A percentile compares a stretch with the other conserved stretches of the same genome.
These are phyloP conservation scores for Nigrospora sphaerica DNA, from an alignment of 2,329 filamentous ascomycete species.

Conservation along the genomic window DNA sequence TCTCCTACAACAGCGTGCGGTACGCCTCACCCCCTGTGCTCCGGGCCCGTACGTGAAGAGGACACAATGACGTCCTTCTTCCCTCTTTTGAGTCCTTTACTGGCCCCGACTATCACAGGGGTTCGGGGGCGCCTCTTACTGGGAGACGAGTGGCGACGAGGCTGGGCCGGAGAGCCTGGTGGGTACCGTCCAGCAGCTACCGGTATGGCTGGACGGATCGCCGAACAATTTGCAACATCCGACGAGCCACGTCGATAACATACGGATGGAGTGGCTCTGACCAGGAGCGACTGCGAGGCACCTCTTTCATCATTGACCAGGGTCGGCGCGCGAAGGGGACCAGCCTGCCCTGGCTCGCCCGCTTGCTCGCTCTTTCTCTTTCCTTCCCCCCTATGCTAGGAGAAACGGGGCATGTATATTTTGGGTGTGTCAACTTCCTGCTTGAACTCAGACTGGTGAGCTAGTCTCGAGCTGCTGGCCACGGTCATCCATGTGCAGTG, in stretches of 20 bases:
- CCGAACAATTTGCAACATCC: slow-evolving; percentile 50
- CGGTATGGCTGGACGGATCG: slow-evolving; percentile 42
- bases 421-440: not conserved
- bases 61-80: no score
- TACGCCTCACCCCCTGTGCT: slow-evolving; percentile 31
- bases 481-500: not conserved
- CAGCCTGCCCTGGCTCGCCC: no score
- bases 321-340: not conserved
- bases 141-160: slow-evolving; percentile 69
- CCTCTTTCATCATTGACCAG: not conserved
- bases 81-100: no score
- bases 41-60: no score
- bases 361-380: not conserved
- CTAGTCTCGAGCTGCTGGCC: not conserved
- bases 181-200: slow-evolving; percentile 34
- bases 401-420: not conserved
- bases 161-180: slow-evolving; percentile 50
- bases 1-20: slow-evolving; percentile 61
- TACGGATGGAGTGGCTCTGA: slow-evolving; percentile 30
- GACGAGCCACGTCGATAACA: slow-evolving; percentile 50
- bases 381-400: not conserved
- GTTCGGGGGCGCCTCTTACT: slow-evolving; percentile 76
- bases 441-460: not conserved
- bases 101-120: slow-evolving; percentile 22
- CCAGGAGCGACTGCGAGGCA: not conserved